Base-by-base conservation (phyloP, 805 yeast genomes). In the Ogataea allantospora region DNA sequence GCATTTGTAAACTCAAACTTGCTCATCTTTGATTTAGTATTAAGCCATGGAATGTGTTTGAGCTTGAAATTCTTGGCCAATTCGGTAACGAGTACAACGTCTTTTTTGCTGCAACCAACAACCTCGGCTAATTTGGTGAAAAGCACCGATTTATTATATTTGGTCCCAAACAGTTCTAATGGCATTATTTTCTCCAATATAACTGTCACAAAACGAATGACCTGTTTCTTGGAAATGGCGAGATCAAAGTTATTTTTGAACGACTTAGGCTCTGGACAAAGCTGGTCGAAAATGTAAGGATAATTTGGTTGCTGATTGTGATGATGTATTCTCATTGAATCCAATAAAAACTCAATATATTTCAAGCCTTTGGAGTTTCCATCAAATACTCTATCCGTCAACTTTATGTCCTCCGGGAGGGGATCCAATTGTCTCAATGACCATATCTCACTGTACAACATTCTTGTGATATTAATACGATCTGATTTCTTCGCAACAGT, bases 31-130 rank as follows among this genome's bases (percentile, higher is more conserved):
- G 35, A 17, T 18, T 51, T 40, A 14, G 29, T 34, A 0, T 74
- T 72, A 1, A 82, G 48, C 95, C 95, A 85, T 0, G 38, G 21
- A 2, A 86, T 67, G 0, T 71, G 73, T 5, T 60, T 64, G 0
- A 76, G 24, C 31, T 57, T 63, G 6, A 82, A 50, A 0, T 61
- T 60, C 5, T 56, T 46, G 2, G 66, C 24, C 0, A 78, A 30
- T 3, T 60, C 53, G 2, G 50, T 43, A 0, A 72, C 33, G 0
- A 60, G 37, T 0, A 77, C 25, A 2, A 39, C 36, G 6, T 71
- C 76, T 23, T 60, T 60, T 8, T 66, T 53, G 0, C 68, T 61
- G 19, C 70, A 49, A 10, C 52, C 47, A 0, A 83, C 38, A 19
- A 72, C 59, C 2, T 34, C 18, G 0, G 72, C 58, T 0, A 83